A percentile compares a stretch with the other conserved stretches of the same genome.
Conservation (phyloP, 768 basidiomycete species). For the Amanita brunnescens region DNA sequence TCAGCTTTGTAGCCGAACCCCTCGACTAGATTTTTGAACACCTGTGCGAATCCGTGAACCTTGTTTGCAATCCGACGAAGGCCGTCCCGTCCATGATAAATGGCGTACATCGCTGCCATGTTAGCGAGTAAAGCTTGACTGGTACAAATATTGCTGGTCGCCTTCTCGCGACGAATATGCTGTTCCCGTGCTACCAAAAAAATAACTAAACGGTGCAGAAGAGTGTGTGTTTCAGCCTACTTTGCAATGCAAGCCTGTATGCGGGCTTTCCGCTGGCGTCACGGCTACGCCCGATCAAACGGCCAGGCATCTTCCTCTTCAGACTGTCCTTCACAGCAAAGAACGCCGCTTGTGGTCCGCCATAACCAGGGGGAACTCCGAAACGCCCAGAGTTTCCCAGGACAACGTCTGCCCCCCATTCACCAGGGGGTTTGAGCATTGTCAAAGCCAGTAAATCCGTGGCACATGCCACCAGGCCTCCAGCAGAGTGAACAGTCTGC, state of each 20-base stretch:
- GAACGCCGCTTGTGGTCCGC: conserved; percentile 96
- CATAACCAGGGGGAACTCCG: conserved; percentile 95
- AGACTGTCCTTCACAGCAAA: conserved; percentile 88
- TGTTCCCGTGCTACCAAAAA: conserved; percentile 76
- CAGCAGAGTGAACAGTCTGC: conserved; percentile 56
- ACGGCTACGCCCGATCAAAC: conserved; percentile 84
- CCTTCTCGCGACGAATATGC: conserved; percentile 96
- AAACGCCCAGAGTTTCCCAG: conserved; percentile 94
- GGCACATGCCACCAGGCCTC: conserved; percentile 80
- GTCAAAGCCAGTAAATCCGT: conserved; percentile 92
- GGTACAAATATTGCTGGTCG: conserved; percentile 97
- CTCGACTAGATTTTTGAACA: conserved; percentile 61
- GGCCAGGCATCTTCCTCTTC: conserved; percentile 98
- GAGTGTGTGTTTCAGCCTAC: conserved; percentile 34
- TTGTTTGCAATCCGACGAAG: conserved; percentile 78
- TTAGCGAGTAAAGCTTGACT: conserved; percentile 97
- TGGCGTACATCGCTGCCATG: conserved; percentile 98
- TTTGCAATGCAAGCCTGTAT: conserved; percentile 90
- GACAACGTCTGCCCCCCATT: conserved; percentile 97
- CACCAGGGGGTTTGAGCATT: conserved; percentile 89
- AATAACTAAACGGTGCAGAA: neutral
- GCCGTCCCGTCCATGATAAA: conserved; percentile 91
- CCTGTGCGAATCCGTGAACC: conserved; percentile 81
- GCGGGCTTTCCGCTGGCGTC: conserved; percentile 81
- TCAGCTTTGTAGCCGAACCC: conserved; percentile 63